Percentiles rank a stretch among this genome's conserved stretches.
These are phyloP conservation scores for Cyclotella sp. DNA, from an alignment of 108 stramenopile genomes.

Conservation along the genomic window DNA sequence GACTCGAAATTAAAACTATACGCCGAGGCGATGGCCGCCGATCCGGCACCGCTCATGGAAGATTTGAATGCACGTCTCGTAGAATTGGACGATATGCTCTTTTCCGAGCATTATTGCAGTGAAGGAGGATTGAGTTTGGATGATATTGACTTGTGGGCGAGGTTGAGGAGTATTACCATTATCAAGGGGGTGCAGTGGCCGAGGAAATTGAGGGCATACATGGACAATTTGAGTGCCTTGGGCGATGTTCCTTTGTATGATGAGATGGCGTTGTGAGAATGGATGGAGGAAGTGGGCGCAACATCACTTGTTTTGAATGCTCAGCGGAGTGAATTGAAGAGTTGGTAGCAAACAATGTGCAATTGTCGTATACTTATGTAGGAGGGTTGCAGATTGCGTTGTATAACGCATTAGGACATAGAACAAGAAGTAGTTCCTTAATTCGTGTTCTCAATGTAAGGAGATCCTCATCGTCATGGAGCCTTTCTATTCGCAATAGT, in stretches of 20 bases:
- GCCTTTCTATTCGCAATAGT: too few relatives aligned
- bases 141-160: conserved; percentile 91
- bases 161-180: conserved; percentile 90
- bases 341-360: too few relatives aligned
- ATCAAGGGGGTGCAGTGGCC: conserved; percentile 89
- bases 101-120: conserved; percentile 80
- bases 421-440: too few relatives aligned
- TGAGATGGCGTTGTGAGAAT: conserved; percentile 80
- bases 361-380: too few relatives aligned
- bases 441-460: too few relatives aligned
- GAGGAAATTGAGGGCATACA: conserved; percentile 80
- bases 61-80: conserved; percentile 87
- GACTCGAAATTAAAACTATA: conserved; percentile 81
- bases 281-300: too few relatives aligned
- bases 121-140: conserved; percentile 88
- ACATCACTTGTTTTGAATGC: too few relatives aligned
- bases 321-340: too few relatives aligned
- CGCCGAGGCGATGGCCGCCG: conserved; percentile 83
- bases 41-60: conserved; percentile 79
- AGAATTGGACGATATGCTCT: conserved; percentile 86
- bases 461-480: too few relatives aligned
- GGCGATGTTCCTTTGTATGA: conserved; percentile 92
- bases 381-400: too few relatives aligned
- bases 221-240: conserved; percentile 88
- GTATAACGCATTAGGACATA: too few relatives aligned